Evolutionary conservation across 179 eudicot genomes (phyloP), one percentile per base, ranked within the genome.

Genomic region (Amaranthus tricolor): DNA sequence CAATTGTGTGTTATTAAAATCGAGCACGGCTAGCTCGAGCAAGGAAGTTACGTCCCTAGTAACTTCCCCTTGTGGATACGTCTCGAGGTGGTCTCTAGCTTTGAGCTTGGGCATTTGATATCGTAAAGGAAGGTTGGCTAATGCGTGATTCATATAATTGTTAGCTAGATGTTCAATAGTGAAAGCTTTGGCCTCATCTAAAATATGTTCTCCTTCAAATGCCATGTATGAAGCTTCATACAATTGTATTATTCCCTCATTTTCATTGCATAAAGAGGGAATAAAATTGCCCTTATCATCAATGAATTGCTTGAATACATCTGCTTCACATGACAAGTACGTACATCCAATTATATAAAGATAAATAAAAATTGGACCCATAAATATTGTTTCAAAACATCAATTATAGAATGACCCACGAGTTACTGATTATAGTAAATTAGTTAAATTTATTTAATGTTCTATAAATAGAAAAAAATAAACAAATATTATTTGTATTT

Each of bases 151-250:
- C 40, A 40, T 51, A 16, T 59, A 48, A 48, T 47, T 9, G 11
- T 63, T 48, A 52, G 7, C 6, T 63, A 64, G 62, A 53, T 74
- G 62, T 19, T 74, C 17, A 0, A 5, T 53, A 1, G 70, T 17
- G 16, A 74, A 74, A 15, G 44, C 14, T 52, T 74, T 64, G 15
- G 71, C 71, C 70, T 74, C 71, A 11, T 64, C 62, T 14, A 64
- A 64, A 10, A 74, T 51, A 13, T 43, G 52, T 14, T 74, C 77
- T 55, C 40, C 82, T 49, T 74, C 78, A 9, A 75, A 24, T 6
- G 76, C 79, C n/a, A 81, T 60, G 65, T 73, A 49, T 31, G 89
- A 86, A 72, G 86, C 89, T 79, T 83, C 89, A 19, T 80, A 83
- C 19, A 86, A 74, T 58, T 71, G 74, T 48, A 83, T 7, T 55